Base-by-base conservation (phyloP, 164 flowering plant species). In the Cinnamomum chago region DNA sequence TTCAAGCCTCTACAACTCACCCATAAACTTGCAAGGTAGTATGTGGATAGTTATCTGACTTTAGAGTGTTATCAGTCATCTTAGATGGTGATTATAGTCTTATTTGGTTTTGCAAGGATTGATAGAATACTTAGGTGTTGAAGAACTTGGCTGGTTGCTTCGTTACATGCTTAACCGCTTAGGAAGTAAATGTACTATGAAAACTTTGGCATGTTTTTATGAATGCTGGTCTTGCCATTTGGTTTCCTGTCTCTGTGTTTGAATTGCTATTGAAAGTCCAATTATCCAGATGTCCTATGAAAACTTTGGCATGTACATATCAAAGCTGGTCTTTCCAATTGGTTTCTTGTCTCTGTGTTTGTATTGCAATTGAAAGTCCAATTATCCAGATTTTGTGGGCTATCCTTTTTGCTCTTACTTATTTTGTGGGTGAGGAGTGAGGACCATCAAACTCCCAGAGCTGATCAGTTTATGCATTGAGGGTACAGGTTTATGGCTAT, bases 1-100 rank as follows among this genome's bases (percentile, higher is more conserved):
- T 90, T 65, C 93, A 90, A 76, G 86, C 72, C 52, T 81, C 89
- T 1, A 12, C 73, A 12, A 10, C 62, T 24, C 73, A 75, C 20
- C 58, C 71, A 25, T 62, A 12, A 60, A 58, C 7, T 28, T 47
- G n/a, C 14, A 10, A 2, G 17, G 13, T 75, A 3, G 18, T 12
- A 1, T 20, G 22, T 62, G 27, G 18, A 50, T 7, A 18, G 25
- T 47, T 30, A 30, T 30, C 35, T 24, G 24, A 12, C 17, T n/a
- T n/a, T 1, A 14, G 71, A 15, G 12, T 3, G 14, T 10, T n/a
- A 35, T 10, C 22, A 64, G 67, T 22, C 14, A 64, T 35, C 47
- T 30, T 35, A 66, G 9, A 66, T 17, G 18, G n/a, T 68, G 71
- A n/a, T n/a, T n/a, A 40, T 68, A 28, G 70, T 33, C 17, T 67